Base-by-base conservation (phyloP, 345 rosid species). In the Salix udensis region DNA sequence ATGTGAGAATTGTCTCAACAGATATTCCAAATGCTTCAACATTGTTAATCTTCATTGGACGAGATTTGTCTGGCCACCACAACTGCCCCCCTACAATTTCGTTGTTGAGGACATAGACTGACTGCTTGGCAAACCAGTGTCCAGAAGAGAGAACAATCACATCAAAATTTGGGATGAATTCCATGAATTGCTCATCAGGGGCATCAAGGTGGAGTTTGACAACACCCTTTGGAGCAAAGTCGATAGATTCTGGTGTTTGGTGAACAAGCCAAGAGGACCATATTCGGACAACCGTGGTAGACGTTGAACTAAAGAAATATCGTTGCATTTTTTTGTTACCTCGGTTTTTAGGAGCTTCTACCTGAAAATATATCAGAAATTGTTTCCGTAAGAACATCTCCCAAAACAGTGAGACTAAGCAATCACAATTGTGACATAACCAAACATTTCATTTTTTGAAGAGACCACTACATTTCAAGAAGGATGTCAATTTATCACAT, bases 231-330 rank as follows among this genome's bases (percentile, higher is more conserved):
- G 97, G 91, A 75, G 98, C 92, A 71, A 86, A 88, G 79, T 85
- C 92, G 40, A 89, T 71, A 64, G 89, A 81, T 76, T 87, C 92
- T n/a, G 89, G 68, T 61, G 88, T 84, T 71, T 89, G 86, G 70
- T 84, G 91, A 50, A 93, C 99, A 23, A 96, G 97, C 99, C 99
- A 96, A 68, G 98, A 94, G 75, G 99, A 94, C 98, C 98, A 96
- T 48, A 94, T 89, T 48, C 97, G 91, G 6, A 92, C 88, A 36
- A 96, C 85, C 90, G 84, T 89, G 31, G 89, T 92, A 34, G 89
- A 86, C 18, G 90, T 89, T 46, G 94, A 88, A 88, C 79, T 85
- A 75, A 96, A 94, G 79, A 67, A 83, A 90, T 93, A 92, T 60
- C 97, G 82, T 69, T 96, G 97, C 98, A 96, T 96, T 87, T 79